Evolutionary conservation across 1,284 basidiomycete species (phyloP).

Genomic region (Ustilago nuda): DNA sequence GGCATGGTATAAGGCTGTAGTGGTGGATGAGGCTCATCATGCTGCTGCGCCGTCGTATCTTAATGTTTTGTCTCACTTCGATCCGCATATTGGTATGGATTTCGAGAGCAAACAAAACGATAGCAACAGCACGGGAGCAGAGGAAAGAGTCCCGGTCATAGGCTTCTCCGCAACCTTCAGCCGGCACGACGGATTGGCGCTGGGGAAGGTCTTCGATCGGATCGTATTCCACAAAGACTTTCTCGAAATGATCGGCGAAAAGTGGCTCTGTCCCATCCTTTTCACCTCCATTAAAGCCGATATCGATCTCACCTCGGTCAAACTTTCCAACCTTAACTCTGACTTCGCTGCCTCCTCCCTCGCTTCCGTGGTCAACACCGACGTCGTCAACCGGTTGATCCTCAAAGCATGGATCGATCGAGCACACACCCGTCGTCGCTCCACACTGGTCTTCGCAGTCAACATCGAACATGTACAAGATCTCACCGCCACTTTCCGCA

Average conservation of each 20-base stretch:
- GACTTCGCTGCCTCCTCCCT: conserved; percentile 60
- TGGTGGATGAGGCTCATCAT: conserved; percentile 84
- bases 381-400: conserved; percentile 59
- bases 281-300: conserved; percentile 65
- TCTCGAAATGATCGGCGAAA: conserved; percentile 87
- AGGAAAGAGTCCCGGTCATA: conserved; percentile 77
- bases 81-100: conserved; percentile 69
- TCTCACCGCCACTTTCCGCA: conserved; percentile 80
- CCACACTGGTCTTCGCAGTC: conserved; percentile 91
- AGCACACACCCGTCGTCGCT: conserved; percentile 73
- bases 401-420: conserved; percentile 64
- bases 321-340: conserved; percentile 31
- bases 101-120: neutral
- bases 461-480: conserved; percentile 84
- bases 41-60: conserved; percentile 89
- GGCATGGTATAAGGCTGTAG: conserved; percentile 79
- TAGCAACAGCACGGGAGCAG: neutral
- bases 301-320: conserved; percentile 57
- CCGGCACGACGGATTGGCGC: conserved; percentile 88
- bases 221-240: conserved; percentile 97
- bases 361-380: conserved; percentile 60
- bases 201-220: conserved; percentile 86
- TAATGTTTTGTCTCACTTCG: conserved; percentile 80
- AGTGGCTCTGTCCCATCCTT: conserved; percentile 75
- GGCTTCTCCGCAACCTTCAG: conserved; percentile 96